Percentiles rank a stretch among this genome's conserved stretches.
Evolutionary conservation across 2,329 filamentous ascomycete genomes (phyloP).

Genomic region (Trichoderma hamatum): DNA sequence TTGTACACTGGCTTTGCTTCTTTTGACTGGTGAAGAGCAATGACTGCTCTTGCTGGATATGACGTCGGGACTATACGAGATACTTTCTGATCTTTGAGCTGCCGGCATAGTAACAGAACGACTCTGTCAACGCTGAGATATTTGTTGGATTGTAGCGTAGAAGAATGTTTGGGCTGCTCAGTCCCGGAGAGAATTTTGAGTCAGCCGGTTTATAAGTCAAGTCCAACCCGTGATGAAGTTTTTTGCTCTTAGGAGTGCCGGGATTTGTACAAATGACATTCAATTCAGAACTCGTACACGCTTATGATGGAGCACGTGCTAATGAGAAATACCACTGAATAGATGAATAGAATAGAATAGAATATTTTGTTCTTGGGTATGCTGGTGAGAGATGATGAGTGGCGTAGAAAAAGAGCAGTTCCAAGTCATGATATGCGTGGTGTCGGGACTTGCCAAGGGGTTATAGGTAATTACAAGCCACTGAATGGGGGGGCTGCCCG

Average conservation of each 20-base stretch:
- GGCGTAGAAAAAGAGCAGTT: neutral
- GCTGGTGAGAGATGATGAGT: too few relatives aligned
- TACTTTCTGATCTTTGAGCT: constrained; percentile 32
- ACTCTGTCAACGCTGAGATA: neutral
- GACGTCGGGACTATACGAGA: constrained; percentile 31
- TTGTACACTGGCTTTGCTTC: constrained; percentile 47
- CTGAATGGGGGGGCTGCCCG: neutral
- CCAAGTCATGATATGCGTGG: neutral
- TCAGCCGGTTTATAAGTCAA: neutral
- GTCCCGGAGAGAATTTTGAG: neutral
- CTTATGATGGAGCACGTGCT: neutral
- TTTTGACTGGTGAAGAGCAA: constrained; percentile 42
- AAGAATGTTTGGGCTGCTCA: neutral
- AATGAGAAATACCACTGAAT: neutral
- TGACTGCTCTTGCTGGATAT: constrained; percentile 36
- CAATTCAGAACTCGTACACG: neutral
- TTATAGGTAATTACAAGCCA: neutral
- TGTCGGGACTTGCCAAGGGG: neutral
- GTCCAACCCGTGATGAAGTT: too few relatives aligned
- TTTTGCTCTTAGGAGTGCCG: neutral
- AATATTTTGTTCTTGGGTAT: neutral
- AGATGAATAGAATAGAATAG: neutral
- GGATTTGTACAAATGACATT: neutral
- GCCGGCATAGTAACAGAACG: constrained; percentile 30
- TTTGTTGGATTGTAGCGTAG: neutral